Evolutionary conservation across 352 stramenopile species (phyloP).

Genomic region (Elongisporangium undulatum): DNA sequence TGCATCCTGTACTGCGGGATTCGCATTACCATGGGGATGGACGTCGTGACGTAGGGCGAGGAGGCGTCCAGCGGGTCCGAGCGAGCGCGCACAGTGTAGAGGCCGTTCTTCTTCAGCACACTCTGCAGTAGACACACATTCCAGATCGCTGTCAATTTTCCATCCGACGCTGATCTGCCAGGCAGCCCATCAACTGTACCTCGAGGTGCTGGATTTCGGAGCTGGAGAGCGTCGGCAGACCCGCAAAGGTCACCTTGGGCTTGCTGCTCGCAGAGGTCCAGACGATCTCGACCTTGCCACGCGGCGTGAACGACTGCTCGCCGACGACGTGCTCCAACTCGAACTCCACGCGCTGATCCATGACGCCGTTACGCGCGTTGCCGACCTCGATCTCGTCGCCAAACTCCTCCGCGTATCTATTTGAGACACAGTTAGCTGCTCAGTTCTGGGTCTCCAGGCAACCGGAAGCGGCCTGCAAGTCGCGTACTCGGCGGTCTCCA

Average conservation of each 20-base stretch:
- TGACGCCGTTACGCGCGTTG: constrained; percentile 17
- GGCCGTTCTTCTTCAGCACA: constrained; percentile 37
- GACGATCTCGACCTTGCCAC: constrained; percentile 61
- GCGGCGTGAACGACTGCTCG: constrained; percentile 28
- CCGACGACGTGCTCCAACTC: constrained; percentile 59
- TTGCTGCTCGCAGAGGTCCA: constrained; percentile 42
- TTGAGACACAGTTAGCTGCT: not conserved
- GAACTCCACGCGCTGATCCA: constrained; percentile 49
- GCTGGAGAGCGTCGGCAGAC: constrained; percentile 33
- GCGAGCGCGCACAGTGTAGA: constrained; percentile 69
- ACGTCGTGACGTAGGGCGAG: constrained; percentile 72
- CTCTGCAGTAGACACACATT: constrained; percentile 3
- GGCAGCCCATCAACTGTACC: not conserved
- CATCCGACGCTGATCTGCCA: not conserved
- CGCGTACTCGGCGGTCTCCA: constrained; percentile 59
- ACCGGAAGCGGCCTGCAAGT: not conserved
- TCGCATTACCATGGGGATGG: constrained; percentile 55
- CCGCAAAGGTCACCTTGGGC: constrained; percentile 57
- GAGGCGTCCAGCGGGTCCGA: constrained; percentile 48
- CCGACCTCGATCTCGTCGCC: constrained; percentile 61
- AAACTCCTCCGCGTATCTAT: constrained; percentile 64
- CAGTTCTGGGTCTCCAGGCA: constrained; percentile 8
- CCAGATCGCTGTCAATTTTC: not conserved
- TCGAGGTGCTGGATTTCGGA: constrained; percentile 46
- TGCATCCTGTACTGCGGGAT: not conserved